phyloP scores from a whole-genome alignment of 108 stramenopile species.

The Discostella stelligeroides region DNA sequence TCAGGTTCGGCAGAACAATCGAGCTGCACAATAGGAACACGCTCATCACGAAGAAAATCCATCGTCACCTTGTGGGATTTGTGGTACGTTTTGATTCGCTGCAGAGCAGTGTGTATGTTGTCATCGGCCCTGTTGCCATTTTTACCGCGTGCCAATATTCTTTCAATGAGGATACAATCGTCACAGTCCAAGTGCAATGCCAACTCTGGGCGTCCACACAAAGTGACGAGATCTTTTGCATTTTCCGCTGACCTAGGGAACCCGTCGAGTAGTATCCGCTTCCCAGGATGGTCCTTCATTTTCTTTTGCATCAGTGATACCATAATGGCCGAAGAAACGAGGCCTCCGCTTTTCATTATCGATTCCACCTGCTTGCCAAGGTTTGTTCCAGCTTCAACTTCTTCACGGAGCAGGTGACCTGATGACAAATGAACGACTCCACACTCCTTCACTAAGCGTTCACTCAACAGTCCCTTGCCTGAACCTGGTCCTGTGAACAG shows the following conservation, averaged over 20 bases:
- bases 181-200: slow-evolving; percentile 83
- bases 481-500: slow-evolving; percentile 69
- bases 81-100: slow-evolving; percentile 76
- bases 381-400: slow-evolving; percentile 77
- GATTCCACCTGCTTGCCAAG: slow-evolving; percentile 85
- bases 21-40: slow-evolving; percentile 81
- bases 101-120: slow-evolving; percentile 80
- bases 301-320: slow-evolving; percentile 77
- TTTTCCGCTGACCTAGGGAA: slow-evolving; percentile 85
- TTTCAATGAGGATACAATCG: slow-evolving; percentile 78
- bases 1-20: too few relatives aligned
- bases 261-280: slow-evolving; percentile 87
- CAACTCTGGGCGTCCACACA: slow-evolving; percentile 81
- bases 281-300: slow-evolving; percentile 81
- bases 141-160: slow-evolving; percentile 68
- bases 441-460: slow-evolving; percentile 76
- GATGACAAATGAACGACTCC: slow-evolving; percentile 92
- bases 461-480: slow-evolving; percentile 91
- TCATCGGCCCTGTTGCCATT: slow-evolving; percentile 69
- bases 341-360: slow-evolving; percentile 87
- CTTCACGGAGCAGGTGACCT: slow-evolving; percentile 93
- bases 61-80: slow-evolving; percentile 73
- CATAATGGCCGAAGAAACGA: slow-evolving; percentile 83
- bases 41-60: slow-evolving; percentile 76
- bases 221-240: slow-evolving; percentile 66